Conservation (phyloP, 2,329 filamentous ascomycete species). For the Aspergillus neotritici region DNA sequence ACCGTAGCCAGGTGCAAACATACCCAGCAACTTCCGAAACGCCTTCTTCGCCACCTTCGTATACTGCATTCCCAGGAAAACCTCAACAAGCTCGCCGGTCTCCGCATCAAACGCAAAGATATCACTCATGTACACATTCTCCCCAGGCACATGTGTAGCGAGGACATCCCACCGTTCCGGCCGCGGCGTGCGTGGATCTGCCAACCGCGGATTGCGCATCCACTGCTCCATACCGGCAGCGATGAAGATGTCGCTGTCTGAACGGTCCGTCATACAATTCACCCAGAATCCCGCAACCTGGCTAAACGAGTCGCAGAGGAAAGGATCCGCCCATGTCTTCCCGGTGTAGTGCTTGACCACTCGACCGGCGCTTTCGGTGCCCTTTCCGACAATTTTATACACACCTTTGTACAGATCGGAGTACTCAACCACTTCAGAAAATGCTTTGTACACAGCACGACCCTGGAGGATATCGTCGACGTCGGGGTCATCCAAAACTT, state of each 20-base stretch:
- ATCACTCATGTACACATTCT: constrained; percentile 24
- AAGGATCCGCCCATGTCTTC: constrained; percentile 23
- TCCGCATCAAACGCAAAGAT: constrained; percentile 30
- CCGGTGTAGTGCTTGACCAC: constrained; percentile 13
- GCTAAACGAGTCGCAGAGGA: constrained; percentile 25
- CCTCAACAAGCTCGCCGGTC: constrained; percentile 20
- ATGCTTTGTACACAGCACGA: constrained; percentile 15
- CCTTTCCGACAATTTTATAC: constrained; percentile 17
- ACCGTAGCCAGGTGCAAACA: background rate
- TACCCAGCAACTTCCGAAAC: constrained; percentile 9
- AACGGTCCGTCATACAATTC: constrained; percentile 31
- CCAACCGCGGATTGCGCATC: constrained; percentile 22
- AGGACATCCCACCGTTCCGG: constrained; percentile 24
- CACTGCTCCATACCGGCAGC: constrained; percentile 25
- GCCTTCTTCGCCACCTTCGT: constrained; percentile 18
- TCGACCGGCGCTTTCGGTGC: constrained; percentile 18
- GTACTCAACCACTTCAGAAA: constrained; percentile 17
- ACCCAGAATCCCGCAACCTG: constrained; percentile 36
- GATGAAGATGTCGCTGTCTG: constrained; percentile 25
- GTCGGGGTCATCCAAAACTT: constrained; percentile 14
- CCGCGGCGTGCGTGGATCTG: constrained; percentile 1
- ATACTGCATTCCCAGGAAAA: constrained; percentile 30
- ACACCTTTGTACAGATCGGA: constrained; percentile 12
- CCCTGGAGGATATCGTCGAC: constrained; percentile 21
- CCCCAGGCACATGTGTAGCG: constrained; percentile 19